Conservation (phyloP, 371 early-diverging fungal species). For the Mortierella sp. region DNA sequence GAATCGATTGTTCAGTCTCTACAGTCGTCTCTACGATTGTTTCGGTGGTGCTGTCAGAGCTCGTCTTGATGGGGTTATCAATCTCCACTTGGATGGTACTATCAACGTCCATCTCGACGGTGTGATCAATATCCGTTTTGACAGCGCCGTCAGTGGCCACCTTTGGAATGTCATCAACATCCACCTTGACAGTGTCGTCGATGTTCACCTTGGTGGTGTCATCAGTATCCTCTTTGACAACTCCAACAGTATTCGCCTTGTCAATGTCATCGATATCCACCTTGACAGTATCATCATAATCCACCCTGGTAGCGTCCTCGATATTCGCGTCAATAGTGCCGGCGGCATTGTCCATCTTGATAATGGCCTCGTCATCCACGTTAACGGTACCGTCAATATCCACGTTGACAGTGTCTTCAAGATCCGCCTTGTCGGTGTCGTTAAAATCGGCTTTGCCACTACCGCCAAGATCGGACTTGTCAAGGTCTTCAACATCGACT, state of each 20-base stretch:
- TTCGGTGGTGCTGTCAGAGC: not conserved
- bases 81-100: not conserved
- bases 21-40: not conserved
- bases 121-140: not conserved
- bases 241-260: not conserved
- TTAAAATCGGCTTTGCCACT: not conserved
- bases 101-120: not conserved
- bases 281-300: too few relatives aligned
- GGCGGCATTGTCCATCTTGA: not conserved
- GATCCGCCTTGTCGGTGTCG: too few relatives aligned
- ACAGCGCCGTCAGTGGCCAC: too few relatives aligned
- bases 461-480: not conserved
- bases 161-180: too few relatives aligned
- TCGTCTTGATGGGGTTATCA: constrained; percentile 13
- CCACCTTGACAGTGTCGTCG: not conserved
- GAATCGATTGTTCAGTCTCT: too few relatives aligned
- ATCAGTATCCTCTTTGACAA: not conserved
- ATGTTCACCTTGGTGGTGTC: not conserved
- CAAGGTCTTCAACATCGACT: not conserved
- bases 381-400: constrained; percentile 2
- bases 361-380: not conserved
- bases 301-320: too few relatives aligned
- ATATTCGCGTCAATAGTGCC: not conserved
- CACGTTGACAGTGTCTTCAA: not conserved
- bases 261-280: constrained; percentile 1